These are phyloP conservation scores for Neofusicoccum cordaticola DNA, from an alignment of 2,329 filamentous ascomycete species.

Conservation along the genomic window DNA sequence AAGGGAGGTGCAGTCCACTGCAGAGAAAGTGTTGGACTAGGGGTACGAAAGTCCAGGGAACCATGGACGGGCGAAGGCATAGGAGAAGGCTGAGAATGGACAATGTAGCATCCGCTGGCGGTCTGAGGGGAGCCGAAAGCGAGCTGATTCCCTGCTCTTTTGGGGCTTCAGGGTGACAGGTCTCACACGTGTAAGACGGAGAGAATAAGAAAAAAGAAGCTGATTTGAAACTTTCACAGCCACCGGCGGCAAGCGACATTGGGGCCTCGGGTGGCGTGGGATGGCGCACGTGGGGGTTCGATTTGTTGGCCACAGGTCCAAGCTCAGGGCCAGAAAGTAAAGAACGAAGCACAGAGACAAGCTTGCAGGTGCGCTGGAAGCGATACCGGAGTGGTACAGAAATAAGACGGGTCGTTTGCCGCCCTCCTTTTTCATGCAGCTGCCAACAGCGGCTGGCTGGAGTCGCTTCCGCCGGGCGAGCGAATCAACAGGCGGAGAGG, in stretches of 20 bases:
- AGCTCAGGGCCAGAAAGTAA: not conserved
- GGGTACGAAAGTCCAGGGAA: too few relatives aligned
- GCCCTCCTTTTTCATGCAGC: conserved; percentile 3
- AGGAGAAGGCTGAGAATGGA: too few relatives aligned
- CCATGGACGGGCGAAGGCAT: too few relatives aligned
- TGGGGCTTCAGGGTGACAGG: too few relatives aligned
- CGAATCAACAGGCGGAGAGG: not conserved
- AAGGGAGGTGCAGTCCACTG: too few relatives aligned
- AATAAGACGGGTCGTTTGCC: not conserved
- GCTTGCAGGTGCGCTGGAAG: not conserved
- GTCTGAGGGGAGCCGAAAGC: too few relatives aligned
- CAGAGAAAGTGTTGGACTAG: too few relatives aligned
- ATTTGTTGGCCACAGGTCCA: not conserved
- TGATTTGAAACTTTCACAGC: not conserved
- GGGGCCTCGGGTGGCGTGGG: not conserved
- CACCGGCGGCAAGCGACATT: conserved; percentile 14
- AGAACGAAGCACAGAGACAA: not conserved
- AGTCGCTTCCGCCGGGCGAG: not conserved
- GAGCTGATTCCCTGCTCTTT: too few relatives aligned
- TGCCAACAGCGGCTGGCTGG: not conserved
- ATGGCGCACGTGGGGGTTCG: not conserved
- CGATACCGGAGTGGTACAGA: not conserved
- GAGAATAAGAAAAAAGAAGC: not conserved
- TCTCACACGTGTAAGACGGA: not conserved
- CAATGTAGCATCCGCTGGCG: too few relatives aligned